Conservation (phyloP, 2,329 filamentous ascomycete species). For the Pseudodiploospora longispora region DNA sequence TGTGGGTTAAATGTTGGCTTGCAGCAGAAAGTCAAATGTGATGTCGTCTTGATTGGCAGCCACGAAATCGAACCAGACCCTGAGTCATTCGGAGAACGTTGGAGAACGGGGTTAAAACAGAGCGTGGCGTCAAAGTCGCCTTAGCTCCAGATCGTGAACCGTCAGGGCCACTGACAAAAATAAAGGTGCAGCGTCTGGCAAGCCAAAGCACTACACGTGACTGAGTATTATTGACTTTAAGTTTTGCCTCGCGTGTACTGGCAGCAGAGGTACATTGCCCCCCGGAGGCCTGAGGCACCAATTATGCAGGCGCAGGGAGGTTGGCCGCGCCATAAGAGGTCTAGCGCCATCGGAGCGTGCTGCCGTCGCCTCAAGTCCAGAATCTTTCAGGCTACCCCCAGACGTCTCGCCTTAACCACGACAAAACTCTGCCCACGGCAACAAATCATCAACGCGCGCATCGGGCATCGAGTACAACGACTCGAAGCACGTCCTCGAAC, state of each 20-base stretch:
- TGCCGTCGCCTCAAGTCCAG: slow-evolving; percentile 34
- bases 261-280: neutral
- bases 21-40: too few relatives aligned
- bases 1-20: too few relatives aligned
- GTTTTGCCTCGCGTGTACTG: neutral
- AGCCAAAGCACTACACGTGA: too few relatives aligned
- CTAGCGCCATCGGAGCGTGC: slow-evolving; percentile 23
- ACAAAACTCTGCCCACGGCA: slow-evolving; percentile 31
- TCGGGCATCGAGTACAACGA: slow-evolving; percentile 38
- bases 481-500: slow-evolving; percentile 17
- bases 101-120: too few relatives aligned
- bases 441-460: slow-evolving; percentile 43
- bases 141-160: too few relatives aligned
- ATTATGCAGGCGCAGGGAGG: slow-evolving; percentile 10
- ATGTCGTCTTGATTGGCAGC: too few relatives aligned
- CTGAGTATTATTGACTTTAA: too few relatives aligned
- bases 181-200: too few relatives aligned
- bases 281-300: slow-evolving; percentile 19
- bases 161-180: too few relatives aligned
- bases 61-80: too few relatives aligned
- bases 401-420: slow-evolving; percentile 33
- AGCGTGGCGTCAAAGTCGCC: too few relatives aligned
- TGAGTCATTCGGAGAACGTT: too few relatives aligned
- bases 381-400: slow-evolving; percentile 34
- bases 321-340: slow-evolving; percentile 15